Evolutionary conservation across 352 stramenopile genomes (phyloP).

Genomic region (Phytophthora quininea): DNA sequence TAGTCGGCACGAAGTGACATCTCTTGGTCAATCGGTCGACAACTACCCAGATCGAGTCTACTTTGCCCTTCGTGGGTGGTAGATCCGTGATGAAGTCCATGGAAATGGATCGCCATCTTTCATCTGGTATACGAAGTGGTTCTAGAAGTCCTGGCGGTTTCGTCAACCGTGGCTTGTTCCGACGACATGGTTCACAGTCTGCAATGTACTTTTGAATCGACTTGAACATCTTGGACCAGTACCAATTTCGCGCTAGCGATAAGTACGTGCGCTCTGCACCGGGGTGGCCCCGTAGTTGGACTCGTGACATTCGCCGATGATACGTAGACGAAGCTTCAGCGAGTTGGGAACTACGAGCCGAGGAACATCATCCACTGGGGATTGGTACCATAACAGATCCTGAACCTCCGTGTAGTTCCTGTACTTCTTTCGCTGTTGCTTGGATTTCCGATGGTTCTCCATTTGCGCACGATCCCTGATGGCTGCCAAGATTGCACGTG

Average conservation of each 20-base stretch:
- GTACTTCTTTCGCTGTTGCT: too few relatives aligned
- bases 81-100: constrained; percentile 18
- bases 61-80: neutral
- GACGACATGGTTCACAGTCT: neutral
- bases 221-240: constrained; percentile 5
- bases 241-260: neutral
- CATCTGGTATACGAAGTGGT: constrained; percentile 1
- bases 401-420: neutral
- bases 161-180: constrained; percentile 4
- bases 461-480: too few relatives aligned
- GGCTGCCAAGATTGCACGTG: too few relatives aligned
- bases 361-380: neutral
- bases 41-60: constrained; percentile 17
- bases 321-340: neutral
- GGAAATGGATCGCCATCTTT: constrained; percentile 9
- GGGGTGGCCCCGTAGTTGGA: neutral
- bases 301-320: neutral
- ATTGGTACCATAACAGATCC: neutral
- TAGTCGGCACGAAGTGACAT: constrained; percentile 3
- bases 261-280: constrained; percentile 4
- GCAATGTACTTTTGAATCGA: neutral
- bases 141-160: neutral
- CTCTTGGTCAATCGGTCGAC: constrained; percentile 17
- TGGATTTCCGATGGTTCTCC: too few relatives aligned
- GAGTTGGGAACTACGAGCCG: constrained; percentile 3